phyloP scores from a whole-genome alignment of 2,329 filamentous ascomycete genomes.

The Ophiostoma sp. region DNA sequence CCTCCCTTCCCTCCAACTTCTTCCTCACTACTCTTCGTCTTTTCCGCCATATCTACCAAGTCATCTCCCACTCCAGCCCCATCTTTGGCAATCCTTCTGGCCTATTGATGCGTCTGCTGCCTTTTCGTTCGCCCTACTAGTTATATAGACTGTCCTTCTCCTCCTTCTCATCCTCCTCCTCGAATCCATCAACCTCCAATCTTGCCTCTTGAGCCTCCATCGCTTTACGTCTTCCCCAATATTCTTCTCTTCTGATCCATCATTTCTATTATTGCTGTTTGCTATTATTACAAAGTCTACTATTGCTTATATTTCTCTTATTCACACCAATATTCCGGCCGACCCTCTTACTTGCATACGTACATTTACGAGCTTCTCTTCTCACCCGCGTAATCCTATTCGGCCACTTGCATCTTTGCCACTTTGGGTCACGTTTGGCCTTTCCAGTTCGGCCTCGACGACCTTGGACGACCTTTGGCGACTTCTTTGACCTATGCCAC shows the following conservation, averaged over 20 bases:
- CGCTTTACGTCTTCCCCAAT: background rate
- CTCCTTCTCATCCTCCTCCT: too few species aligned
- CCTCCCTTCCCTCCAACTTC: background rate
- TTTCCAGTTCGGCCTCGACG: background rate
- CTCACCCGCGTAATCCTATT: background rate
- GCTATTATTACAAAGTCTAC: background rate
- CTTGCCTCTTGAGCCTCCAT: background rate
- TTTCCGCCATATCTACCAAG: background rate
- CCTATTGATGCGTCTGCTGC: background rate
- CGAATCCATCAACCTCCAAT: background rate
- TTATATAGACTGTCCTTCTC: background rate
- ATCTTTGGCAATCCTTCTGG: background rate
- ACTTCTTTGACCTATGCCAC: background rate
- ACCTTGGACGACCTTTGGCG: background rate
- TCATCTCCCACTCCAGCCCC: background rate
- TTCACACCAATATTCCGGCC: background rate
- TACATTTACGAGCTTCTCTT: background rate
- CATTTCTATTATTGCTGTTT: background rate
- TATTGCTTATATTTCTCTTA: background rate
- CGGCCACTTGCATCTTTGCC: slow-evolving; percentile 13
- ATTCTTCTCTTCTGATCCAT: background rate
- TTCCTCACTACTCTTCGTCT: background rate
- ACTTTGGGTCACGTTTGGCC: slow-evolving; percentile 5
- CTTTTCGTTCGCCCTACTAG: background rate
- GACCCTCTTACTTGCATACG: slow-evolving; percentile 13